These are phyloP conservation scores for Bifiguratus adelaidae DNA, from an alignment of 192 early-diverging fungal species.

Conservation along the genomic window DNA sequence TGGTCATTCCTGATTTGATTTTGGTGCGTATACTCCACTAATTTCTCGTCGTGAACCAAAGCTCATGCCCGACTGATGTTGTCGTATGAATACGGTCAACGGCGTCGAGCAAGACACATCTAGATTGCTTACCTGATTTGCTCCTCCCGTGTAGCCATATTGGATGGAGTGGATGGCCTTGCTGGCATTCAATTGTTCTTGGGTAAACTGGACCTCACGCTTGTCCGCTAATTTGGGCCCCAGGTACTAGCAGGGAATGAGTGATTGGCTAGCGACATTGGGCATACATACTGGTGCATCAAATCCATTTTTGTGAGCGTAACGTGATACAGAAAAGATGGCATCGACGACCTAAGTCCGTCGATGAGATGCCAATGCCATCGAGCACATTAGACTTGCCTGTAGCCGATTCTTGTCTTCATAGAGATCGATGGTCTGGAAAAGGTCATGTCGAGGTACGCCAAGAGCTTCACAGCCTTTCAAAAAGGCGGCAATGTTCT, in stretches of 20 bases:
- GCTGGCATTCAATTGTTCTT: conserved; percentile 44
- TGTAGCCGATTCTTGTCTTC: conserved; percentile 63
- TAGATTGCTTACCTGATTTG: conserved; percentile 38
- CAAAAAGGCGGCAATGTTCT: conserved; percentile 72
- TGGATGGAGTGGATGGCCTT: conserved; percentile 38
- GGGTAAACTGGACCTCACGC: conserved; percentile 46
- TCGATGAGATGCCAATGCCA: conserved; percentile 7
- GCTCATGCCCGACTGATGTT: conserved; percentile 20
- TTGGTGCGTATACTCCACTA: conserved; percentile 2
- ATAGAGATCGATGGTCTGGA: conserved; percentile 77
- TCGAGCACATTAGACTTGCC: conserved; percentile 1
- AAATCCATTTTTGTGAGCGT: conserved; percentile 49
- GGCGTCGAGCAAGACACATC: conserved; percentile 5
- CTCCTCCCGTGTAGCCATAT: conserved; percentile 30
- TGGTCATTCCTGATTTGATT: no score
- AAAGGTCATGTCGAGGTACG: conserved; percentile 58
- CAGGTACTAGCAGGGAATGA: conserved; percentile 21
- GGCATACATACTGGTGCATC: conserved; percentile 18
- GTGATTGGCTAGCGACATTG: background rate
- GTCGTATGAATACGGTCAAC: background rate
- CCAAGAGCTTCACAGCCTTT: conserved; percentile 46
- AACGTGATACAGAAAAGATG: conserved; percentile 60
- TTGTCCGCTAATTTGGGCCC: conserved; percentile 70
- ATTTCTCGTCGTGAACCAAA: conserved; percentile 34
- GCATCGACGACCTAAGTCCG: conserved; percentile 50